Evolutionary conservation across 2,329 filamentous ascomycete genomes (phyloP), one percentile per base, ranked within the genome.

Genomic region (Aureobasidium musti): DNA sequence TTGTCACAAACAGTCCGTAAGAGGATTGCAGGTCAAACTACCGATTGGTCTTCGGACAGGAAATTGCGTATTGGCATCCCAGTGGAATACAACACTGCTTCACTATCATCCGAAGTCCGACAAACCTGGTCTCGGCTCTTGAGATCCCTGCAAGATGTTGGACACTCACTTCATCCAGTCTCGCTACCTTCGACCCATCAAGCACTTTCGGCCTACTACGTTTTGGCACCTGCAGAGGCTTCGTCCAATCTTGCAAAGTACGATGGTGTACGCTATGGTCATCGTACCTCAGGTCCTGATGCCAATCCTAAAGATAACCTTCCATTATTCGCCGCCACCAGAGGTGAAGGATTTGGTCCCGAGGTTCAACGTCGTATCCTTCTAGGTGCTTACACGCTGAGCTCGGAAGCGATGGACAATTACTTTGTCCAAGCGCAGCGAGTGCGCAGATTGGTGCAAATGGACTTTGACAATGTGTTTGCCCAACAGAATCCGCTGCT

Each of bases 181-280:
- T 91, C 89, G 2, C 83, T 99, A 5, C 93, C 94, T 0, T 87
- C 89, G 0, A 99, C 94, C 1, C 89, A 87, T 69, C 88, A 91
- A 71, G 94, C 95, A 0, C 85, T 99, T 0, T 91, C 92, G 23
- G 91, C 95, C 39, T 99, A 99, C 81, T 99, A 99, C 77, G 86
- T 99, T 66, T 87, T 99, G 66, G 96, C 95, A 0, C 92, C 95
- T 0, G 94, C 95, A 19, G 95, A 99, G 79, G 95, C 95, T 3
- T 92, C 92, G 1, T 98, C 94, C 19, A 99, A 99, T 73, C 86
- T 99, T 2, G 91, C 95, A 67, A 97, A 96, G 76, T 99, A 97
- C 77, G 96, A 99, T 73, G 95, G 95, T 23, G 87, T 98, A n/a
- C 89, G 95, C 13, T 99, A 96, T 77, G 95, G 95, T 1, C 82